Conservation (phyloP, 2,329 filamentous ascomycete genomes). For the Remersonia thermophila region DNA sequence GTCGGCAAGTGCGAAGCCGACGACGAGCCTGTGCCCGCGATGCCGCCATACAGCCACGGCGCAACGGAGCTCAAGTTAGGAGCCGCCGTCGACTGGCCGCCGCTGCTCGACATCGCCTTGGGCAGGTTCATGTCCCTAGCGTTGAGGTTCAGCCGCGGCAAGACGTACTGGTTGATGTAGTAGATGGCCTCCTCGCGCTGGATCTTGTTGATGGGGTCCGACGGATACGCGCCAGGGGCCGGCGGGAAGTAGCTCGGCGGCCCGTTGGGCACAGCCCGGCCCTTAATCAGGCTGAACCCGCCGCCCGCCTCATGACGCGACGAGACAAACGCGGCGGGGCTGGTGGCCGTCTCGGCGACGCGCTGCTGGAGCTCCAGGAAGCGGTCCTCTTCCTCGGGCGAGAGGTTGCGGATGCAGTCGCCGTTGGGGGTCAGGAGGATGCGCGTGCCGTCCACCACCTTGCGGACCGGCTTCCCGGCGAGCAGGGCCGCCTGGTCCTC, state of each 20-base stretch:
- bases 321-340: constrained; percentile 44
- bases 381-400: constrained; percentile 53
- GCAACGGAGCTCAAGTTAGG: constrained; percentile 42
- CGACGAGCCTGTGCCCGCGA: constrained; percentile 26
- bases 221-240: constrained; percentile 32
- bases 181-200: constrained; percentile 53
- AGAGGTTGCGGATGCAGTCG: constrained; percentile 62
- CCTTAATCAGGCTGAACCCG: constrained; percentile 51
- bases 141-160: constrained; percentile 45
- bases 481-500: constrained; percentile 44
- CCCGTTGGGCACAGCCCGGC: constrained; percentile 52
- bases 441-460: constrained; percentile 50
- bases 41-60: constrained; percentile 42
- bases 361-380: constrained; percentile 57
- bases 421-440: constrained; percentile 66
- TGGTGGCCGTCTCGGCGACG: constrained; percentile 37
- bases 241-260: constrained; percentile 49
- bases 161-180: constrained; percentile 58
- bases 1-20: background rate
- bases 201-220: constrained; percentile 52
- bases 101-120: constrained; percentile 17
- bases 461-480: constrained; percentile 47
- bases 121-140: constrained; percentile 30
- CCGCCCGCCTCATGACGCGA: constrained; percentile 41
- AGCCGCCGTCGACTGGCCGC: constrained; percentile 28